phyloP scores from a whole-genome alignment of 192 early-diverging fungal genomes.

The Mortierella antarctica region DNA sequence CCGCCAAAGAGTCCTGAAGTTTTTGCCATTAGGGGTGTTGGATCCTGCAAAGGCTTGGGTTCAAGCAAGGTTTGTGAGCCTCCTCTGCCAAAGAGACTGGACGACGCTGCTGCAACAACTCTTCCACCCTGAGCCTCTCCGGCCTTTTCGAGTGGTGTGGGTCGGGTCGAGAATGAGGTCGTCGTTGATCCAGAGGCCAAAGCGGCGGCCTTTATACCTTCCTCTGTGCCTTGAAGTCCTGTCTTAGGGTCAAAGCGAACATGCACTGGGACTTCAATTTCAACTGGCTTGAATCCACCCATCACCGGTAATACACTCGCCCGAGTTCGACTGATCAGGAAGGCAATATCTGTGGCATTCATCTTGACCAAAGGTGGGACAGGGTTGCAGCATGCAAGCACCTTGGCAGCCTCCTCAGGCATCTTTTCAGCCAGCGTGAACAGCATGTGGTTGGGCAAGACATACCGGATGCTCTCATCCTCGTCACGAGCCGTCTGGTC shows the following conservation, averaged over 20 bases:
- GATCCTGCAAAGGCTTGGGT: slow-evolving; percentile 18
- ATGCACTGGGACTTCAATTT: slow-evolving; percentile 35
- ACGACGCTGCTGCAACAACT: slow-evolving; percentile 16
- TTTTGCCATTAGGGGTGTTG: slow-evolving; percentile 21
- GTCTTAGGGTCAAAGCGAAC: slow-evolving; percentile 46
- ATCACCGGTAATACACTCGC: slow-evolving; percentile 9
- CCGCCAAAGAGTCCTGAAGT: slow-evolving; percentile 30
- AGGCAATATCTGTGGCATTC: slow-evolving; percentile 80
- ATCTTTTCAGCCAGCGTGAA: slow-evolving; percentile 75
- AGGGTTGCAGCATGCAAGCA: slow-evolving; percentile 82
- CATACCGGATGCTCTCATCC: slow-evolving; percentile 91
- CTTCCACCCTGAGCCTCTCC: slow-evolving; percentile 4
- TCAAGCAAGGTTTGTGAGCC: neutral
- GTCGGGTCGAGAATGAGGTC: neutral
- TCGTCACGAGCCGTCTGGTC: slow-evolving; percentile 91
- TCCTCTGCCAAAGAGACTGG: slow-evolving; percentile 28
- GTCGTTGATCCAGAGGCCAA: neutral
- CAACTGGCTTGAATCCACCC: slow-evolving; percentile 22
- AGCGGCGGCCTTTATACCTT: neutral
- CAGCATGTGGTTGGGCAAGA: slow-evolving; percentile 92
- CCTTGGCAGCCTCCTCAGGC: slow-evolving; percentile 73
- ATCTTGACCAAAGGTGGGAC: slow-evolving; percentile 88
- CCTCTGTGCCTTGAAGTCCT: slow-evolving; percentile 39
- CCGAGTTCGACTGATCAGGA: slow-evolving; percentile 55
- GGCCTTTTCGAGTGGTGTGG: slow-evolving; percentile 13